phyloP scores from a whole-genome alignment of 345 rosid genomes.

The Leavenworthia alabamica region DNA sequence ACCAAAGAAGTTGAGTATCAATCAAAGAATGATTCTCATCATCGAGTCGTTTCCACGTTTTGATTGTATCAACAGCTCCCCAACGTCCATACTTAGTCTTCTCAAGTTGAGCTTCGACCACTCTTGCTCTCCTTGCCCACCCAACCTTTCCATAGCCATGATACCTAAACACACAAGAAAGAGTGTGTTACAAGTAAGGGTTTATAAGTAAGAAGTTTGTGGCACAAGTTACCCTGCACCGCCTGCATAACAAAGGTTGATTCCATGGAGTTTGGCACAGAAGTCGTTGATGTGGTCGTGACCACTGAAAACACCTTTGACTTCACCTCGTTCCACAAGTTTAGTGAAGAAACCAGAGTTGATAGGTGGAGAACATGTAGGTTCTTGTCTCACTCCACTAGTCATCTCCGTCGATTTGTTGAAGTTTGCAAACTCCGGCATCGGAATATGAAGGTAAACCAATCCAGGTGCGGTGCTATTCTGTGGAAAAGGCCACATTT shows the following conservation, averaged over 20 bases:
- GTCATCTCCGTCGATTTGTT: slow-evolving; percentile 48
- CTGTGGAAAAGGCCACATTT: slow-evolving; percentile 48
- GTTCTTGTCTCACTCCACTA: slow-evolving; percentile 72
- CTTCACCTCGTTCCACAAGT: slow-evolving; percentile 72
- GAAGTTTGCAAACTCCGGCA: slow-evolving; percentile 64
- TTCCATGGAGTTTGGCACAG: slow-evolving; percentile 56
- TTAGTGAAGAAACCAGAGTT: slow-evolving; percentile 90
- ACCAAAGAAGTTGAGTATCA: slow-evolving; percentile 72
- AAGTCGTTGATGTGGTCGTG: slow-evolving; percentile 91
- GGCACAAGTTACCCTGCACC: slow-evolving; percentile 40
- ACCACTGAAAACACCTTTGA: slow-evolving; percentile 80
- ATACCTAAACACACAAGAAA: slow-evolving; percentile 39
- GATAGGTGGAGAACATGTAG: slow-evolving; percentile 54
- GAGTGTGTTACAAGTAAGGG: slow-evolving; percentile 1
- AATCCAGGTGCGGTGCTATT: slow-evolving; percentile 77
- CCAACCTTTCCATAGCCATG: slow-evolving; percentile 94
- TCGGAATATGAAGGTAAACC: slow-evolving; percentile 80
- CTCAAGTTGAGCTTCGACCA: slow-evolving; percentile 65
- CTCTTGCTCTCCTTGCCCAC: slow-evolving; percentile 80
- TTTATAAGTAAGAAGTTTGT: not conserved
- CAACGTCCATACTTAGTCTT: slow-evolving; percentile 47
- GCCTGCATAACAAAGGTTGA: slow-evolving; percentile 88
- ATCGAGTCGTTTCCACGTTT: slow-evolving; percentile 91
- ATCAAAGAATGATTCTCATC: slow-evolving; percentile 51
- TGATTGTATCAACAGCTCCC: slow-evolving; percentile 74